phyloP scores from a whole-genome alignment of 768 basidiomycete species.

The Mycena galopus region DNA sequence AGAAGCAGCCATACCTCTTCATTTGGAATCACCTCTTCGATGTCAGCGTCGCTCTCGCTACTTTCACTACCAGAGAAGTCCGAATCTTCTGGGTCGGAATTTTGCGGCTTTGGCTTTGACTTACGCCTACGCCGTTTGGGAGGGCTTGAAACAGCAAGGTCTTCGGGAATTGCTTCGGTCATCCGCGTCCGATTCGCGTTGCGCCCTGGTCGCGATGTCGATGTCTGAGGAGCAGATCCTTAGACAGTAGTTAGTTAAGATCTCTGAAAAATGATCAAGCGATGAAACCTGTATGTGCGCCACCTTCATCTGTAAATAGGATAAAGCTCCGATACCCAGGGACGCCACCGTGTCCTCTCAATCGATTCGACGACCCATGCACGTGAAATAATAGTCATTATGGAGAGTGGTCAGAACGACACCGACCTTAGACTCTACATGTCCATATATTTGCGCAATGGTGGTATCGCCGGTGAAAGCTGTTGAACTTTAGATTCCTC shows the following conservation, averaged over 20 bases:
- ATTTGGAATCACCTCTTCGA: conserved; percentile 6
- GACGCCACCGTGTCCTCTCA: background rate
- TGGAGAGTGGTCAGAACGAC: background rate
- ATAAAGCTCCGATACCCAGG: background rate
- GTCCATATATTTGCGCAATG: background rate
- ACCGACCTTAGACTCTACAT: background rate
- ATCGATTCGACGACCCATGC: background rate
- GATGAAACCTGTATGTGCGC: background rate
- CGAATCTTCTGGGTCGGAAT: conserved; percentile 1
- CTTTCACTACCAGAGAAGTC: background rate
- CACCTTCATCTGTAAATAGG: background rate
- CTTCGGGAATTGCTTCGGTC: background rate
- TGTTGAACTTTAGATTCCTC: background rate
- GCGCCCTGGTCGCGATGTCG: conserved; percentile 2
- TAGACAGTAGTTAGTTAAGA: background rate
- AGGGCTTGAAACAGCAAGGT: background rate
- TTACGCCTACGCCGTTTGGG: conserved; percentile 3
- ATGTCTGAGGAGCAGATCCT: background rate
- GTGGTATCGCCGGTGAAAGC: background rate
- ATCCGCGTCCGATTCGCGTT: background rate
- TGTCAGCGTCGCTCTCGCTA: background rate
- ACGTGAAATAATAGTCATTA: background rate
- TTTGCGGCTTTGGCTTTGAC: background rate
- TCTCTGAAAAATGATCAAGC: background rate
- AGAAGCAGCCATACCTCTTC: background rate